These are phyloP conservation scores for Encephalitozoon intestinalis DNA, from an alignment of 371 early-diverging fungal genomes.

Conservation along the genomic window DNA sequence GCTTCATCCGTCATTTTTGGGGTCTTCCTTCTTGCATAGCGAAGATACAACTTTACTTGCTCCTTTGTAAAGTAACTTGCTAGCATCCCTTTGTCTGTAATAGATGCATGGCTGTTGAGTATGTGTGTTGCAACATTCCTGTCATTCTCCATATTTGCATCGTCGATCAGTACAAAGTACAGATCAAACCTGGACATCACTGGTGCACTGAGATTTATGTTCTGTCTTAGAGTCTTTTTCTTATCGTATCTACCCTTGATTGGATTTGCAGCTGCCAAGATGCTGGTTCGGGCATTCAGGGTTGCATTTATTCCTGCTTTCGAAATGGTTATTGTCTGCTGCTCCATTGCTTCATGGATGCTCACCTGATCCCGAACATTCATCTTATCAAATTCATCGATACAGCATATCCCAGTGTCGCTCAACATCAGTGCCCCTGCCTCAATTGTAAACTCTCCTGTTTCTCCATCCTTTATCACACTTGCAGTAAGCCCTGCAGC, in stretches of 20 bases:
- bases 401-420: conserved; percentile 94
- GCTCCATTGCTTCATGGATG: conserved; percentile 99
- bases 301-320: conserved; percentile 85
- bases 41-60: conserved; percentile 56
- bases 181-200: conserved; percentile 99
- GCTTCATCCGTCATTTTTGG: conserved; percentile 70
- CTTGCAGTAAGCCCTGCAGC: conserved; percentile 97
- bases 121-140: conserved; percentile 81
- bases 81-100: conserved; percentile 59
- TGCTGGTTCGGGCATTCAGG: conserved; percentile 58
- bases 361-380: conserved; percentile 92
- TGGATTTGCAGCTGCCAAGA: conserved; percentile 63
- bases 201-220: conserved; percentile 87
- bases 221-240: conserved; percentile 67
- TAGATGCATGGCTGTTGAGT: conserved; percentile 73
- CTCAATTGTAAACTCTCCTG: conserved; percentile 96
- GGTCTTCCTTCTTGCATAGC: conserved; percentile 38
- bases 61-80: conserved; percentile 39
- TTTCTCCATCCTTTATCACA: conserved; percentile 88
- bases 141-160: conserved; percentile 79
- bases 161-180: conserved; percentile 93
- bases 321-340: conserved; percentile 96
- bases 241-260: conserved; percentile 61
- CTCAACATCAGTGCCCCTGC: conserved; percentile 98
- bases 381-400: conserved; percentile 99